Evolutionary conservation across 1,139 yeast genomes (phyloP).

Genomic region (Wickerhamiella pararugosa): DNA sequence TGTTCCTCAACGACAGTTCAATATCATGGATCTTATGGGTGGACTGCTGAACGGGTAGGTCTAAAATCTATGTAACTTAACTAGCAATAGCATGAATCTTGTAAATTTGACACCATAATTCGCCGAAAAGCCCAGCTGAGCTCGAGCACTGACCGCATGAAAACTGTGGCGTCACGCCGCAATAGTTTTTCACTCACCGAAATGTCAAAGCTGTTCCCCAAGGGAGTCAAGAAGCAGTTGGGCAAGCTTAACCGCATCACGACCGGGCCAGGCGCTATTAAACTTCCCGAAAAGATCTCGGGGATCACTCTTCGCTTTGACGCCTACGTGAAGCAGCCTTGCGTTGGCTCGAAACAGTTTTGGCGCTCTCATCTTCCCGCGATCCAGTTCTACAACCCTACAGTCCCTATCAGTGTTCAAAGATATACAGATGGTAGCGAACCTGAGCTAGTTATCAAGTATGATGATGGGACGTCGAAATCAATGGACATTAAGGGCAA

Average conservation of each 20-base stretch:
- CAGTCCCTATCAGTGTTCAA: conserved; percentile 42
- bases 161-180: too few species aligned
- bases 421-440: conserved; percentile 14
- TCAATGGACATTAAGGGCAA: conserved; percentile 11
- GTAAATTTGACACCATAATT: too few species aligned
- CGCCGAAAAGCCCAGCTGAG: too few species aligned
- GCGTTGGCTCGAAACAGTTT: conserved; percentile 32
- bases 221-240: conserved; percentile 29
- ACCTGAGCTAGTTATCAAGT: conserved; percentile 14
- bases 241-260: conserved; percentile 30
- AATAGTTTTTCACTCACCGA: not conserved
- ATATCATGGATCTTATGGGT: conserved; percentile 73
- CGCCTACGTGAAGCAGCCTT: conserved; percentile 29
- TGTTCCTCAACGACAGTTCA: conserved; percentile 40
- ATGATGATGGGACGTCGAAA: conserved; percentile 23
- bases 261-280: conserved; percentile 33
- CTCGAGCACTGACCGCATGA: too few species aligned
- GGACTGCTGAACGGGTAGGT: conserved; percentile 35
- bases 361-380: conserved; percentile 67
- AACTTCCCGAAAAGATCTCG: conserved; percentile 25
- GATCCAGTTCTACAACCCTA: conserved; percentile 69
- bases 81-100: not conserved
- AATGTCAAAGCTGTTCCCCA: conserved; percentile 16
- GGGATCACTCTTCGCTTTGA: conserved; percentile 33
- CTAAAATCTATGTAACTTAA: not conserved